Evolutionary conservation across 352 stramenopile species (phyloP).

Genomic region (Pythium vanterpoolii): DNA sequence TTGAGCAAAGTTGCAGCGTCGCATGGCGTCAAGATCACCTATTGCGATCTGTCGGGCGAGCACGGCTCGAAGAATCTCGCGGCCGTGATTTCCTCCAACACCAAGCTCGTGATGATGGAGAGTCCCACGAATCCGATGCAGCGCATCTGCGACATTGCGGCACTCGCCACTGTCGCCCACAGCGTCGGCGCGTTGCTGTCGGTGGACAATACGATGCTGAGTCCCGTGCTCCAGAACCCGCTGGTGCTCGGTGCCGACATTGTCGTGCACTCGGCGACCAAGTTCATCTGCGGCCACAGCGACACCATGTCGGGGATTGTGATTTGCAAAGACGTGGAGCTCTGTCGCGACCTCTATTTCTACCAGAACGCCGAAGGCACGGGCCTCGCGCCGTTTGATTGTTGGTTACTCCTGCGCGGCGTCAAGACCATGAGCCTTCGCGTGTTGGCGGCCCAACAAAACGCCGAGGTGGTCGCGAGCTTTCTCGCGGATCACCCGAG

Average conservation of each 20-base stretch:
- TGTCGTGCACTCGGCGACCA: constrained; percentile 96
- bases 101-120: constrained; percentile 96
- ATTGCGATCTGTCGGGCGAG: constrained; percentile 80
- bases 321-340: constrained; percentile 77
- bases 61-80: constrained; percentile 63
- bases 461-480: constrained; percentile 86
- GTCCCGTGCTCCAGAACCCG: constrained; percentile 94
- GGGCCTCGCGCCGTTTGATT: constrained; percentile 89
- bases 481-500: constrained; percentile 84
- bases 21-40: constrained; percentile 74
- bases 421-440: constrained; percentile 89
- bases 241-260: constrained; percentile 93
- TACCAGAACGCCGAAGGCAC: constrained; percentile 90
- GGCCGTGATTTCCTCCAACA: constrained; percentile 58
- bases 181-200: constrained; percentile 75
- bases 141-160: constrained; percentile 92
- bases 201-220: constrained; percentile 97
- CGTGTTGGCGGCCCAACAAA: constrained; percentile 81
- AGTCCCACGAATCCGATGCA: constrained; percentile 96
- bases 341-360: constrained; percentile 85
- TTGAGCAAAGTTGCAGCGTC: constrained; percentile 87
- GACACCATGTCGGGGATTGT: constrained; percentile 95
- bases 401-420: constrained; percentile 86
- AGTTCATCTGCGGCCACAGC: constrained; percentile 97
- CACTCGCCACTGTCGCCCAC: constrained; percentile 80